Conservation (phyloP, 768 basidiomycete genomes). For the Tricholoma terreum region DNA sequence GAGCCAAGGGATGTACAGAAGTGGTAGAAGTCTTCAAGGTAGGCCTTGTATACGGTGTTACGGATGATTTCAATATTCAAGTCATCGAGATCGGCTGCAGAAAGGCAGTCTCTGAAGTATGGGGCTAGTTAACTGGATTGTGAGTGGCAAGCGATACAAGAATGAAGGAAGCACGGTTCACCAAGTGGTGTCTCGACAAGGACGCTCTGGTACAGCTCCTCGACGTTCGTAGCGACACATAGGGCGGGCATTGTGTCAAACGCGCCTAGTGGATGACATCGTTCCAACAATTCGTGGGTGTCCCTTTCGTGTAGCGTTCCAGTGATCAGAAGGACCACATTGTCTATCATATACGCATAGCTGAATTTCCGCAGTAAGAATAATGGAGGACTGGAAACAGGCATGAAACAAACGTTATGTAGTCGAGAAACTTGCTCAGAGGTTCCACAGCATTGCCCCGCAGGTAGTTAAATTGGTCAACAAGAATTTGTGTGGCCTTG, state of each 20-base stretch:
- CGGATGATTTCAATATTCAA: conserved; percentile 99
- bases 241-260: conserved; percentile 99
- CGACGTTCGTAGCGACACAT: conserved; percentile 98
- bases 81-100: conserved; percentile 95
- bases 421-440: conserved; percentile 90
- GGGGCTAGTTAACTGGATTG: conserved; percentile 51
- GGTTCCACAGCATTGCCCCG: conserved; percentile 89
- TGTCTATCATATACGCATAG: conserved; percentile 99
- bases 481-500: conserved; percentile 91
- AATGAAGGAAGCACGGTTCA: conserved; percentile 35
- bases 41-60: conserved; percentile 98
- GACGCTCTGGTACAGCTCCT: conserved; percentile 95
- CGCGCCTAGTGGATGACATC: conserved; percentile 94
- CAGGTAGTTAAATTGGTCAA: conserved; percentile 96
- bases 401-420: conserved; percentile 78
- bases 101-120: conserved; percentile 94
- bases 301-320: conserved; percentile 97
- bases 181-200: conserved; percentile 97
- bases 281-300: conserved; percentile 92
- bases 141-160: background rate
- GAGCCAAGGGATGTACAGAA: conserved; percentile 77
- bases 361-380: conserved; percentile 38
- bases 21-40: conserved; percentile 94
- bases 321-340: conserved; percentile 94
- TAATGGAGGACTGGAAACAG: background rate